These are phyloP conservation scores for Chamaecrista fasciculata DNA, from an alignment of 306 rosid genomes.

Conservation along the genomic window DNA sequence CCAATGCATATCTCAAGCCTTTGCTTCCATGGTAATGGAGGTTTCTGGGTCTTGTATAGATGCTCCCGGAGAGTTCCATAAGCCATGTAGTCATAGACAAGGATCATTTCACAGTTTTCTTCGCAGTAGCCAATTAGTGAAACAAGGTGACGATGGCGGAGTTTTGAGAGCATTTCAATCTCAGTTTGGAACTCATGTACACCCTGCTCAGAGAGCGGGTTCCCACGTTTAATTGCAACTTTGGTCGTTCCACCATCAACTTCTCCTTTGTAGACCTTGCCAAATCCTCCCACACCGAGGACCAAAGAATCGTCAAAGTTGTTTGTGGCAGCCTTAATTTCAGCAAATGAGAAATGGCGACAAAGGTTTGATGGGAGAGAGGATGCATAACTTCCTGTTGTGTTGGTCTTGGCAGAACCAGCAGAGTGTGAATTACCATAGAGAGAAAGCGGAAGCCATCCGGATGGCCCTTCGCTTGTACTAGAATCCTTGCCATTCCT, in stretches of 20 bases:
- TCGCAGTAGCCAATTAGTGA: conserved; percentile 94
- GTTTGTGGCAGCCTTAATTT: conserved; percentile 85
- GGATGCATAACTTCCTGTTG: conserved; percentile 86
- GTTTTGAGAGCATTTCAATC: conserved; percentile 99
- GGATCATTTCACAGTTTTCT: conserved; percentile 96
- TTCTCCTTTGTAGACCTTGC: conserved; percentile 95
- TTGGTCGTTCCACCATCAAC: conserved; percentile 70
- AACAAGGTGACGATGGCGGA: conserved; percentile 98
- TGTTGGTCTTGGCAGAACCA: conserved; percentile 87
- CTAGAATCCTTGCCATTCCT: conserved; percentile 64
- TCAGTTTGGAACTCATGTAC: conserved; percentile 98
- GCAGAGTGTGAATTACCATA: conserved; percentile 93
- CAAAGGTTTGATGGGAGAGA: conserved; percentile 94
- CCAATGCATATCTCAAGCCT: conserved; percentile 99
- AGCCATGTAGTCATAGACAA: conserved; percentile 95
- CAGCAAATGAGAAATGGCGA: conserved; percentile 97
- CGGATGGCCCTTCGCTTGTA: conserved; percentile 91
- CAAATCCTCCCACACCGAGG: conserved; percentile 99
- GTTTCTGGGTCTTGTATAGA: conserved; percentile 93
- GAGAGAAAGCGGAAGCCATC: conserved; percentile 96
- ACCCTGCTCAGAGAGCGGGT: conserved; percentile 96
- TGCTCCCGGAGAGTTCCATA: conserved; percentile 95
- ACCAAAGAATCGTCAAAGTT: conserved; percentile 83
- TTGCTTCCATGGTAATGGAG: conserved; percentile 98
- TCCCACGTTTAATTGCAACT: conserved; percentile 98